These are phyloP conservation scores for Aspergillaceae sp. DNA, from an alignment of 2,329 filamentous ascomycete species.

Conservation along the genomic window DNA sequence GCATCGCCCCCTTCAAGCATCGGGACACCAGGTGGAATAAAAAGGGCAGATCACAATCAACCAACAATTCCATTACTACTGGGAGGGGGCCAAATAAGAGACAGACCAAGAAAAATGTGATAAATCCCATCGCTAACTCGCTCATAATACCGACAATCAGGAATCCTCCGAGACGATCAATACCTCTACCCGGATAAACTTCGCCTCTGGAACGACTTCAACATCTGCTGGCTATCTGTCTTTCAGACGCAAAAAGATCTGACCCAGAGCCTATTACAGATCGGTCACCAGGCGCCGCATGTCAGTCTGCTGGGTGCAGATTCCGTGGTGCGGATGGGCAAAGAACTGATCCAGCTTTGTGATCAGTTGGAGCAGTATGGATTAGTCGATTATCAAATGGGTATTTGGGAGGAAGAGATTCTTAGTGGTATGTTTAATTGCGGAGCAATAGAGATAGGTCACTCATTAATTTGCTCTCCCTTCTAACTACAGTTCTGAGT, in stretches of 20 bases:
- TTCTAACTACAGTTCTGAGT: slow-evolving; percentile 36
- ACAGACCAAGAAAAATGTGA: background rate
- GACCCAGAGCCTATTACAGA: slow-evolving; percentile 50
- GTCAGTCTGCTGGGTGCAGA: slow-evolving; percentile 59
- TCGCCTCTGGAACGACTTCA: slow-evolving; percentile 88
- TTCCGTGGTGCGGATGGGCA: slow-evolving; percentile 67
- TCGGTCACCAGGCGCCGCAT: slow-evolving; percentile 48
- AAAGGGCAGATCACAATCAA: too few species aligned
- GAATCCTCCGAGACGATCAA: slow-evolving; percentile 75
- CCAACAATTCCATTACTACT: too few species aligned
- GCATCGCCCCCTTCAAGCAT: background rate
- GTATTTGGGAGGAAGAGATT: slow-evolving; percentile 91
- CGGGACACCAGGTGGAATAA: too few species aligned
- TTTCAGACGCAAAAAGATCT: slow-evolving; percentile 78
- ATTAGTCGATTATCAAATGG: slow-evolving; percentile 95
- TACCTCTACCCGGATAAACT: slow-evolving; percentile 66
- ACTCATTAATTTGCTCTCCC: background rate
- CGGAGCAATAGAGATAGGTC: background rate
- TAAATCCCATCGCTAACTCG: background rate
- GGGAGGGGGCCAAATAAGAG: too few species aligned
- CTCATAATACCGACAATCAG: slow-evolving; percentile 39
- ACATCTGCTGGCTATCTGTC: slow-evolving; percentile 78
- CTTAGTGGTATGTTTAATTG: slow-evolving; percentile 58
- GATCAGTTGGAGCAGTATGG: slow-evolving; percentile 83
- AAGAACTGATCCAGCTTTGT: slow-evolving; percentile 71